Percentiles rank a stretch among this genome's conserved stretches.
These are phyloP conservation scores for Ophiostoma sp. DNA, from an alignment of 2,329 filamentous ascomycete species.

Conservation along the genomic window DNA sequence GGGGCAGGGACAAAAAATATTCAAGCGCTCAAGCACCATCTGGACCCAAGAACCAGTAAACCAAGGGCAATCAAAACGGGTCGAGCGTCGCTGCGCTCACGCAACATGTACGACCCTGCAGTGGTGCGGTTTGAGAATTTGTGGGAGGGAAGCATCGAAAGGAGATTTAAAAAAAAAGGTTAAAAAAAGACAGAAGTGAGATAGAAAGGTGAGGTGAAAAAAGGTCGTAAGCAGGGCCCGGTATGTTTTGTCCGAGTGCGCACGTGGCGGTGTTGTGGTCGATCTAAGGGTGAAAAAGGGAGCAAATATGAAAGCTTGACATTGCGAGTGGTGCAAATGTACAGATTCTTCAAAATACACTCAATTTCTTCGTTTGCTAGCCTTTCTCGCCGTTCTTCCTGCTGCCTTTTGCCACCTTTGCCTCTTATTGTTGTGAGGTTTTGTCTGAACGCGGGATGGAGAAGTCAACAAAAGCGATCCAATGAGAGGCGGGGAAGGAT, in stretches of 20 bases:
- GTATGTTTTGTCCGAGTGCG: constrained; percentile 7
- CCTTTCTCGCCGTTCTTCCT: no score
- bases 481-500: neutral
- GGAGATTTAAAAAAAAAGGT: neutral
- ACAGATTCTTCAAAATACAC: no score
- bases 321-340: no score
- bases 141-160: neutral
- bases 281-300: neutral
- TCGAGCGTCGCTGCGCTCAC: constrained; percentile 11
- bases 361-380: no score
- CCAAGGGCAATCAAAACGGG: constrained; percentile 18
- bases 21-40: constrained; percentile 10
- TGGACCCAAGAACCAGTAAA: constrained; percentile 16
- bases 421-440: neutral
- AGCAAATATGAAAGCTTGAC: neutral
- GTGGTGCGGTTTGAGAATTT: constrained; percentile 3
- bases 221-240: neutral
- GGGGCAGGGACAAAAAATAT: neutral
- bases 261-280: neutral
- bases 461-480: neutral
- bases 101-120: constrained; percentile 7
- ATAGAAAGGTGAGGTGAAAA: no score
- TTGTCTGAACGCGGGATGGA: neutral
- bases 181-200: neutral
- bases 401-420: neutral